phyloP scores from a whole-genome alignment of 805 yeast genomes.

The Sugiyamaella chiloensis region DNA sequence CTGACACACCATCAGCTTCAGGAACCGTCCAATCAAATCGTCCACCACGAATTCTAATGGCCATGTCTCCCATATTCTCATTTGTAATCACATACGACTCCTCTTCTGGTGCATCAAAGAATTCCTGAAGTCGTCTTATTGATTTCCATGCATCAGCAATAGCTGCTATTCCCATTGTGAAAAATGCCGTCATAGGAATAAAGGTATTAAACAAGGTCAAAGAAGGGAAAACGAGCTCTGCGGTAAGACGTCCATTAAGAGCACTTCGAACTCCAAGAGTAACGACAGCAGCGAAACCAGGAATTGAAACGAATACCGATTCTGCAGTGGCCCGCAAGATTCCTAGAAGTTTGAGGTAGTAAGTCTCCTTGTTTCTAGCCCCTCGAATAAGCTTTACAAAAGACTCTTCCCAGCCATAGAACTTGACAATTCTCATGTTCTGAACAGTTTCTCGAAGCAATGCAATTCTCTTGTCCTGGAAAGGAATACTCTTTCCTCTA shows the following conservation, averaged over 20 bases:
- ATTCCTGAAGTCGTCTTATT: slow-evolving; percentile 75
- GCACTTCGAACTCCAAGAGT: slow-evolving; percentile 47
- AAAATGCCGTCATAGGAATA: slow-evolving; percentile 60
- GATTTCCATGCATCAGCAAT: slow-evolving; percentile 89
- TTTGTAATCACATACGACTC: slow-evolving; percentile 28
- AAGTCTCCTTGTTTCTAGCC: slow-evolving; percentile 58
- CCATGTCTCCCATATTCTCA: slow-evolving; percentile 35
- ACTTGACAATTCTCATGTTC: slow-evolving; percentile 76
- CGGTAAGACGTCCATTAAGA: slow-evolving; percentile 40
- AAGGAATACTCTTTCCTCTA: slow-evolving; percentile 54
- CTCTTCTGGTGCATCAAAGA: slow-evolving; percentile 51
- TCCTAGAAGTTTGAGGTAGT: slow-evolving; percentile 57
- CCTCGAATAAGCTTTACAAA: slow-evolving; percentile 51
- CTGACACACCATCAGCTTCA: slow-evolving; percentile 24
- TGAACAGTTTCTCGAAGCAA: slow-evolving; percentile 77
- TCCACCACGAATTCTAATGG: slow-evolving; percentile 51
- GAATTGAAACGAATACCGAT: slow-evolving; percentile 62
- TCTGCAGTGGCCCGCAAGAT: slow-evolving; percentile 58
- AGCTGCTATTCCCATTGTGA: slow-evolving; percentile 70
- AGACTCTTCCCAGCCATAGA: slow-evolving; percentile 83
- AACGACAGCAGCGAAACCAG: slow-evolving; percentile 67
- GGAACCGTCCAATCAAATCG: slow-evolving; percentile 57
- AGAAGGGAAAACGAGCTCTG: slow-evolving; percentile 69
- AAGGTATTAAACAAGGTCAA: slow-evolving; percentile 64
- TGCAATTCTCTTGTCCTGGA: slow-evolving; percentile 63